Evolutionary conservation across 2,329 filamentous ascomycete species (phyloP).

Genomic region (Pseudopithomyces chartarum): DNA sequence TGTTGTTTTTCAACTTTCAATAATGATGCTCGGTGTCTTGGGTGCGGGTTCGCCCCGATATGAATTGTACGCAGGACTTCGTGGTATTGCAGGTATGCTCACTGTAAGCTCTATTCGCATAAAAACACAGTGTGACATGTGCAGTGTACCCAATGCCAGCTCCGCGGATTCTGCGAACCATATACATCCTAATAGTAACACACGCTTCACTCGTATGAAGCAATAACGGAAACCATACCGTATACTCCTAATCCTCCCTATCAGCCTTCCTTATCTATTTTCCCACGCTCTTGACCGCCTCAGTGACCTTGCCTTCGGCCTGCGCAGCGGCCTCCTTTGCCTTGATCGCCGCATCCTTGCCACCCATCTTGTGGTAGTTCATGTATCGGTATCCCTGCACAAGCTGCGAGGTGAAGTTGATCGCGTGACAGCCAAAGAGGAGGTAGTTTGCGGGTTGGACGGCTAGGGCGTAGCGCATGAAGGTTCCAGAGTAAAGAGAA

Average conservation of each 20-base stretch:
- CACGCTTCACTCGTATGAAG: constrained; percentile 1
- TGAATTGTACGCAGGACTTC: background rate
- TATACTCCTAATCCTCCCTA: background rate
- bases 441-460: constrained; percentile 69
- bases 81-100: no score
- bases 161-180: background rate
- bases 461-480: constrained; percentile 70
- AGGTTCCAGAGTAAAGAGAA: constrained; percentile 64
- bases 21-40: background rate
- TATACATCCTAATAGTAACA: constrained; percentile 1
- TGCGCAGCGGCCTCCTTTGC: constrained; percentile 42
- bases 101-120: no score
- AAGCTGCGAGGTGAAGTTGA: constrained; percentile 66
- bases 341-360: constrained; percentile 48
- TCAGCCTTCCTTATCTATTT: constrained; percentile 5
- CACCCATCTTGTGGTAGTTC: constrained; percentile 62
- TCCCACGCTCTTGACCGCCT: constrained; percentile 14
- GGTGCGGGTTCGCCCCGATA: background rate
- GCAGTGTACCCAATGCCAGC: background rate
- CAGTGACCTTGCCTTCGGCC: constrained; percentile 5
- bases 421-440: constrained; percentile 69
- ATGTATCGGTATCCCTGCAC: constrained; percentile 67
- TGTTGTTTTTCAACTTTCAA: no score
- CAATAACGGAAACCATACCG: background rate
- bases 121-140: background rate